Percentiles rank a stretch among this genome's conserved stretches.
These are phyloP conservation scores for Aspergillus spinulosporus DNA, from an alignment of 2,329 filamentous ascomycete genomes.

Conservation along the genomic window DNA sequence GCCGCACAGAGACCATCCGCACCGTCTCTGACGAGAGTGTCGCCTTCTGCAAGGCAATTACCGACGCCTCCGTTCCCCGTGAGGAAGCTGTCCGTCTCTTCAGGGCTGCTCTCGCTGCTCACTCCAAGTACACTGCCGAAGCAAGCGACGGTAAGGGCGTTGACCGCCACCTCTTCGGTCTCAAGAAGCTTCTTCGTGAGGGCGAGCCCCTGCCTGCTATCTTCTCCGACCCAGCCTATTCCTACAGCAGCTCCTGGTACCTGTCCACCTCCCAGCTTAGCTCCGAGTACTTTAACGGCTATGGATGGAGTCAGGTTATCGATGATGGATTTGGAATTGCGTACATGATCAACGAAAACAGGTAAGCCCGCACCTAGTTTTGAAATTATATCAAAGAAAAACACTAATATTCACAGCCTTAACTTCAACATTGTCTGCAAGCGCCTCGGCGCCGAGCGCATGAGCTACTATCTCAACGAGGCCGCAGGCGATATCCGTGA, in stretches of 20 bases:
- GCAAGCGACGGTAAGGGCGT: slow-evolving; percentile 91
- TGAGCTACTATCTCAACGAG: slow-evolving; percentile 96
- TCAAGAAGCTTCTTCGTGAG: slow-evolving; percentile 83
- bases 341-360: slow-evolving; percentile 99
- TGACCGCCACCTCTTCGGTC: slow-evolving; percentile 92
- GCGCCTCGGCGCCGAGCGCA: slow-evolving; percentile 81
- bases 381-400: background rate
- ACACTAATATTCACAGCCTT: slow-evolving; percentile 57
- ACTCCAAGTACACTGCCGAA: slow-evolving; percentile 86
- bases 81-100: slow-evolving; percentile 72
- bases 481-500: slow-evolving; percentile 88
- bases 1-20: slow-evolving; percentile 93
- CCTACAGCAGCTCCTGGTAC: slow-evolving; percentile 85
- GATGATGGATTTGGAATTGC: slow-evolving; percentile 96
- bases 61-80: slow-evolving; percentile 63
- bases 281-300: slow-evolving; percentile 97
- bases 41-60: slow-evolving; percentile 85
- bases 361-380: slow-evolving; percentile 47
- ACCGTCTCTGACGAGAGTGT: slow-evolving; percentile 87
- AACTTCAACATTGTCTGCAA: slow-evolving; percentile 99
- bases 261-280: slow-evolving; percentile 86
- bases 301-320: slow-evolving; percentile 97
- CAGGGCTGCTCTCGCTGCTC: slow-evolving; percentile 75
- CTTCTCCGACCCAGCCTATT: slow-evolving; percentile 82
- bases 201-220: slow-evolving; percentile 79